A percentile compares a stretch with the other conserved stretches of the same genome.
Conservation (phyloP, 164 flowering plant genomes). For the Euptelea pleiosperma region DNA sequence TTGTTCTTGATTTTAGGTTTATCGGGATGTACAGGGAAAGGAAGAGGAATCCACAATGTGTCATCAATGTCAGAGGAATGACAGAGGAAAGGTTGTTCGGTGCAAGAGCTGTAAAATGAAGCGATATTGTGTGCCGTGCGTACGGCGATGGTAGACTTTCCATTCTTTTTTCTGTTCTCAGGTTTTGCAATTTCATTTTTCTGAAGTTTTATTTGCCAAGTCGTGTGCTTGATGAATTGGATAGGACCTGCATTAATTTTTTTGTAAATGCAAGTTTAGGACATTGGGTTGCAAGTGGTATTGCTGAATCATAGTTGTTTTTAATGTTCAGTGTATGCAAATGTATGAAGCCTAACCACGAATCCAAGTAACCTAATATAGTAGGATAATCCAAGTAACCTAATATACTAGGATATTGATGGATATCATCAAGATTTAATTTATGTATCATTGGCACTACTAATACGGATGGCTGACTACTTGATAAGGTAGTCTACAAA, state of each 20-base stretch:
- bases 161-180: not conserved
- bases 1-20: no score
- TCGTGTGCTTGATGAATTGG: no score
- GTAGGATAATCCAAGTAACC: no score
- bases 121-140: constrained; percentile 46
- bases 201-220: not conserved
- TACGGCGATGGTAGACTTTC: constrained; percentile 35
- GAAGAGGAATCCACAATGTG: constrained; percentile 40
- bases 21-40: constrained; percentile 15
- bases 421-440: no score
- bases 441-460: no score
- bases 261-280: no score
- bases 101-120: constrained; percentile 41
- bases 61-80: constrained; percentile 69
- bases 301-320: not conserved
- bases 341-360: not conserved
- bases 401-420: no score
- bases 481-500: no score
- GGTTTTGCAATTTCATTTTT: not conserved
- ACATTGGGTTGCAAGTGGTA: no score
- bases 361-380: no score
- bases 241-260: no score
- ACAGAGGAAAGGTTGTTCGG: constrained; percentile 45
- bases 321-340: not conserved
- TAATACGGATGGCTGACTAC: no score